Evolutionary conservation across 129 eudicot species (phyloP), one percentile per base, ranked within the genome.

Genomic region (Flaveria trinervia): DNA sequence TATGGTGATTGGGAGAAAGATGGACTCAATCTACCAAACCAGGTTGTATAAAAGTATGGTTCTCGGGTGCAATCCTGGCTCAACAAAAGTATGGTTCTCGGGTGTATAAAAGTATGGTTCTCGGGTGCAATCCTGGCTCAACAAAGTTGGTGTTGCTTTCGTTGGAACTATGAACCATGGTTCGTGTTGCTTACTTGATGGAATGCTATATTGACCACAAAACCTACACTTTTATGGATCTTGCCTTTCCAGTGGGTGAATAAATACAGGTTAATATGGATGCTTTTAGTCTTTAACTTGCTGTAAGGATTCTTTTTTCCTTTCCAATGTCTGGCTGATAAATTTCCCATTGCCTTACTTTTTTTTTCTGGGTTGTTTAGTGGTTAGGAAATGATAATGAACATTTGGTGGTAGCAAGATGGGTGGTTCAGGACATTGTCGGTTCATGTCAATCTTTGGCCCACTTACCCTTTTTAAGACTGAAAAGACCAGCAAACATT

Each of bases 31-130:
- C 67, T 75, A 41, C 73, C 75, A 0, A 68, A 76, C 49, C 80
- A 80, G 66, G 82, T 76, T 70, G 72, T 79, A 14, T 62, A 62
- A 84, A 82, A 75, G 83, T 80, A 84, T 20, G 30, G 85, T 77
- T 78, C 72, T 71, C 66, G 56, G 70, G 86, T 68, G 72, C 70
- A 68, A 45, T 61, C 64, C 14, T 81, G 9, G 68, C 61, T 83
- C 66, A 46, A 66, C 73, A 51, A 45, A 77, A 75, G 83, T 80
- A 84, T 20, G 30, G 85, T 77, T 78, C 72, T 71, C 66, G 56
- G n/a, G n/a, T 70, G 72, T 79, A 14, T 62, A 62, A 84, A 82
- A 75, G 83, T 80, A 84, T 20, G 30, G 85, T 77, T 78, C 72
- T 71, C 66, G 56, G 70, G 86, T 68, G 72, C 70, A 68, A 45